Evolutionary conservation across 163 green algal species (phyloP), one percentile per base, ranked within the genome.

Genomic region (Chlamydomonas reinhardtii): DNA sequence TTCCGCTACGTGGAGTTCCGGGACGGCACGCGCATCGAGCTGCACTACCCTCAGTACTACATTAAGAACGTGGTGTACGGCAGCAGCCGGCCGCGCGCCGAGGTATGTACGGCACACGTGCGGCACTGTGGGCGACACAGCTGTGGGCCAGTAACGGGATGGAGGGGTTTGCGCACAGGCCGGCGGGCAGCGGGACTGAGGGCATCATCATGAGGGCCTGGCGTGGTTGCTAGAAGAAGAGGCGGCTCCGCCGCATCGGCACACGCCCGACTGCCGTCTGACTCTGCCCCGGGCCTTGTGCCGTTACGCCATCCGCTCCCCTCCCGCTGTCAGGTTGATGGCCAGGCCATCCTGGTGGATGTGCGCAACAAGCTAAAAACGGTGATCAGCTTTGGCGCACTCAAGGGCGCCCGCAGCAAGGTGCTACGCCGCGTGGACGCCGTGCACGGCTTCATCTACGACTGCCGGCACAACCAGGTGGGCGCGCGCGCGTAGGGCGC

Each of bases 11-110:
- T 98, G 20, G 83, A 88, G 54, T 97, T 98, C 73, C 54, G 64
- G n/a, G 94, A 97, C 78, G 95, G 94, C 64, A 91, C 75, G 14
- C 54, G 75, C 1, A 94, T 98, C 20, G 89, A 96, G 31, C 91
- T 98, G 16, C 75, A 88, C n/a, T 97, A 94, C 87, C 95, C 95
- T 14, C 82, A 86, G 73, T 86, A 86, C 35, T 48, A 66, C 59
- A 80, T 86, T 4, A 86, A 86, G 93, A 93, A 93, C 34, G 91
- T 97, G 62, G 86, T 98, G 64, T 95, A 95, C 65, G 92, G 91
- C 16, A 73, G 29, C 68, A 78, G 68, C 31, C 89, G 91, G 69
- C 93, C 95, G 1, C 91, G 93, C 3, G 95, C 90, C 17, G 95
- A 94, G 82, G 89, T 93, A 71, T 27, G 66, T 19, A n/a, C n/a